Conservation (phyloP, 2,329 filamentous ascomycete genomes). For the Phyllosticta capitalensis region DNA sequence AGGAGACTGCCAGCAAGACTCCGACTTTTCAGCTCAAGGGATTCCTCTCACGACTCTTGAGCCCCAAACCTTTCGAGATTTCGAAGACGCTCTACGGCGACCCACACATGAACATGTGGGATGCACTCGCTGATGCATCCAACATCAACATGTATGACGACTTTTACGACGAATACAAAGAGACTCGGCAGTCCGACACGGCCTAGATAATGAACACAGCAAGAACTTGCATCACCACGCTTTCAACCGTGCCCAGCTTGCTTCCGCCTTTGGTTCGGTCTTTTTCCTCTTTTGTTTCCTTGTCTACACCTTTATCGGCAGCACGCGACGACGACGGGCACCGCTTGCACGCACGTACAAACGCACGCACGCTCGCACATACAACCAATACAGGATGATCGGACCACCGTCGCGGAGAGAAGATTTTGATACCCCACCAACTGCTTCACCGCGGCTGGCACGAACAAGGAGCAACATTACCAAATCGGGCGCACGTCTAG, state of each 20-base stretch:
- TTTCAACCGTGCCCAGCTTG: not conserved
- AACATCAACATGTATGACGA: constrained; percentile 8
- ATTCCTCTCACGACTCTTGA: constrained; percentile 2
- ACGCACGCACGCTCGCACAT: not conserved
- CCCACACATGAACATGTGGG: constrained; percentile 9
- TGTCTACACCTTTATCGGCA: too few relatives aligned
- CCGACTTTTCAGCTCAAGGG: not conserved
- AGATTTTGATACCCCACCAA: too few relatives aligned
- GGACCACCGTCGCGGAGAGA: too few relatives aligned
- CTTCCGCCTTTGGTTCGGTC: not conserved
- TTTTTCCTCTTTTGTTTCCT: not conserved
- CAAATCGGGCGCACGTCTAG: too few relatives aligned
- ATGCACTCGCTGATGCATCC: constrained; percentile 2
- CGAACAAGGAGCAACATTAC: too few relatives aligned
- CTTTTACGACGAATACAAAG: constrained; percentile 4
- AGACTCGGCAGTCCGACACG: not conserved
- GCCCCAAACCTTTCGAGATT: not conserved
- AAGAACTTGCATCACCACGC: not conserved
- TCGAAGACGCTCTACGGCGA: not conserved
- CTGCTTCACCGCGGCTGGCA: too few relatives aligned
- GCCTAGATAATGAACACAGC: not conserved
- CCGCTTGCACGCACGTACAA: too few relatives aligned
- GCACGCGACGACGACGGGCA: too few relatives aligned
- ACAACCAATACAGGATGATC: too few relatives aligned
- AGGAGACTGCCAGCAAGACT: not conserved